Percentiles rank a stretch among this genome's conserved stretches.
These are phyloP conservation scores for Solanum aculeatissimum DNA, from an alignment of 305 asterid genomes.

Conservation along the genomic window DNA sequence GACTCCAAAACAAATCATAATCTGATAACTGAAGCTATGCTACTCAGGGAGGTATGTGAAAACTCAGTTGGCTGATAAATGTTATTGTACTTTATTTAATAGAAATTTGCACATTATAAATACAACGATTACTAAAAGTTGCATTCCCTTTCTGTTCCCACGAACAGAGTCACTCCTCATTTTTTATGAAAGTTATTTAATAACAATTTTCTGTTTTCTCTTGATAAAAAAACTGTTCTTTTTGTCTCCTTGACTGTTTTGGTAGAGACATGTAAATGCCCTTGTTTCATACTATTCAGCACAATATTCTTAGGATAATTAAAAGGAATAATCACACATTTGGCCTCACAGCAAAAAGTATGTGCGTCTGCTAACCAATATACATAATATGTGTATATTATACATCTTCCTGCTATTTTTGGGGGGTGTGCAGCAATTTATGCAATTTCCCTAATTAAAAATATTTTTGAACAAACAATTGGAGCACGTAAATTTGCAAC, in stretches of 20 bases:
- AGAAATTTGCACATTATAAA: background rate
- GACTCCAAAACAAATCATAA: constrained; percentile 52
- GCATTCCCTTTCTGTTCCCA: background rate
- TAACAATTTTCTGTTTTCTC: background rate
- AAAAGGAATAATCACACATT: background rate
- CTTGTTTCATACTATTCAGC: background rate
- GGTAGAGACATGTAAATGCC: background rate
- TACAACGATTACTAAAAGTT: background rate
- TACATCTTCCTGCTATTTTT: background rate
- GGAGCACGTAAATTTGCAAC: background rate
- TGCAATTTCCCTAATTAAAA: background rate
- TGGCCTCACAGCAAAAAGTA: background rate
- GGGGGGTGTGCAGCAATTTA: background rate
- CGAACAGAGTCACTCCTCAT: background rate
- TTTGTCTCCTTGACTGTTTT: background rate
- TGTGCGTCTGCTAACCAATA: background rate
- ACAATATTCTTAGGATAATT: background rate
- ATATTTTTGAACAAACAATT: background rate
- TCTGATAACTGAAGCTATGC: constrained; percentile 37
- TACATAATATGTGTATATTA: background rate
- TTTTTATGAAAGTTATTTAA: background rate
- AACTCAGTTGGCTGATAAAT: background rate
- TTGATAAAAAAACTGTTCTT: background rate
- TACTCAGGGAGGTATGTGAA: constrained; percentile 64
- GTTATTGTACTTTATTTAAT: background rate